Evolutionary conservation across 164 flowering plant genomes (phyloP).

Genomic region (Umbellularia californica): DNA sequence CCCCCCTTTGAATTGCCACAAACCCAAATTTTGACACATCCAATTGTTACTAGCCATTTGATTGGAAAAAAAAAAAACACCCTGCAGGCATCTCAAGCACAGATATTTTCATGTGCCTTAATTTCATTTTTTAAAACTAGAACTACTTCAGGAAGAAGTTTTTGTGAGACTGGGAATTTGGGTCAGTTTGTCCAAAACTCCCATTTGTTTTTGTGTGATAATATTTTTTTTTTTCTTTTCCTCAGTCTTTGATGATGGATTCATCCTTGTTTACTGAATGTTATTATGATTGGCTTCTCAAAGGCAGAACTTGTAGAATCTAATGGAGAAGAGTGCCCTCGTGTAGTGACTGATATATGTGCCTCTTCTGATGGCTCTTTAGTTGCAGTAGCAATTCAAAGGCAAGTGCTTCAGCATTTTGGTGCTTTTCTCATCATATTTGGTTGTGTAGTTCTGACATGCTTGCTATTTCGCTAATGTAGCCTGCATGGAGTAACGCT

Average conservation of each 20-base stretch:
- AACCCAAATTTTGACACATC: too few species aligned
- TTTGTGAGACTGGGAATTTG: background rate
- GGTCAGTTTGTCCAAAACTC: background rate
- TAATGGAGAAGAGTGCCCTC: conserved; percentile 33
- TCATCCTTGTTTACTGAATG: background rate
- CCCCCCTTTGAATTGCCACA: too few species aligned
- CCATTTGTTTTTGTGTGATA: background rate
- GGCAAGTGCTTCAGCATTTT: conserved; percentile 38
- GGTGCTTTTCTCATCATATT: background rate
- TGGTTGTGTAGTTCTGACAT: conserved; percentile 1
- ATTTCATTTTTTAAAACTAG: too few species aligned
- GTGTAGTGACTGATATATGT: conserved; percentile 67
- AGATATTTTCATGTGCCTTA: too few species aligned
- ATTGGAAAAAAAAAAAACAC: too few species aligned
- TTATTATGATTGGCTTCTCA: conserved; percentile 12
- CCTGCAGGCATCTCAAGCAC: too few species aligned
- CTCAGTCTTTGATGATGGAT: background rate
- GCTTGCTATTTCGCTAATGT: conserved; percentile 10
- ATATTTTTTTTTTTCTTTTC: background rate
- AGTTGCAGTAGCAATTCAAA: conserved; percentile 73
- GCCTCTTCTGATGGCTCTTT: conserved; percentile 52
- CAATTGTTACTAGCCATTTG: too few species aligned
- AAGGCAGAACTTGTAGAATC: conserved; percentile 62
- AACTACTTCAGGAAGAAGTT: too few species aligned
- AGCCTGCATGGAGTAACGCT: conserved; percentile 74